phyloP scores from a whole-genome alignment of 106 monocot genomes.

The Chionographis japonica region DNA sequence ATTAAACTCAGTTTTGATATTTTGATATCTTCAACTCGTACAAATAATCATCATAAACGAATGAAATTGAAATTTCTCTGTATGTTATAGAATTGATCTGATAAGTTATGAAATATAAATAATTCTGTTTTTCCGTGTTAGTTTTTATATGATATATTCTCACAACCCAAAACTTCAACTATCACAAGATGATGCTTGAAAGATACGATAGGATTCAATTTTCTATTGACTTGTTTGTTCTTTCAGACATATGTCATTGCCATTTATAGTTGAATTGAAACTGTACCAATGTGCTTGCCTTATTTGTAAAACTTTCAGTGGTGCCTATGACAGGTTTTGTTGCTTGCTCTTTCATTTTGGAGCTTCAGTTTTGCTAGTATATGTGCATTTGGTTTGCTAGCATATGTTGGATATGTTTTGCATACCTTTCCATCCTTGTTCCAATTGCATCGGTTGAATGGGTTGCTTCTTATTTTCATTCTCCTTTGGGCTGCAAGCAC shows the following conservation, averaged over 20 bases:
- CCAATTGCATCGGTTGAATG: constrained; percentile 84
- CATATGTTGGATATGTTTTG: constrained; percentile 86
- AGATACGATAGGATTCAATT: too few relatives aligned
- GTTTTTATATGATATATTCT: too few relatives aligned
- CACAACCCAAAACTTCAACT: too few relatives aligned
- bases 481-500: constrained; percentile 94
- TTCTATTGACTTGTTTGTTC: neutral
- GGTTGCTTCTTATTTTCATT: constrained; percentile 90
- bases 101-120: too few relatives aligned
- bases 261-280: neutral
- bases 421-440: constrained; percentile 90
- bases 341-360: constrained; percentile 90
- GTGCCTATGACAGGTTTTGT: constrained; percentile 64
- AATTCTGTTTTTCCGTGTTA: too few relatives aligned
- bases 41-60: too few relatives aligned
- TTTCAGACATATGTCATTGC: neutral
- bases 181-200: too few relatives aligned
- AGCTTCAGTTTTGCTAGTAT: constrained; percentile 92
- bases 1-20: too few relatives aligned
- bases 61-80: too few relatives aligned
- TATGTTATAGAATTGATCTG: too few relatives aligned
- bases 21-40: too few relatives aligned
- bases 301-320: constrained; percentile 21
- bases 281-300: constrained; percentile 1
- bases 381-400: constrained; percentile 90